A percentile compares a stretch with the other conserved stretches of the same genome.
Conservation (phyloP, 306 rosid species). For the Cicer pinnatifidum region DNA sequence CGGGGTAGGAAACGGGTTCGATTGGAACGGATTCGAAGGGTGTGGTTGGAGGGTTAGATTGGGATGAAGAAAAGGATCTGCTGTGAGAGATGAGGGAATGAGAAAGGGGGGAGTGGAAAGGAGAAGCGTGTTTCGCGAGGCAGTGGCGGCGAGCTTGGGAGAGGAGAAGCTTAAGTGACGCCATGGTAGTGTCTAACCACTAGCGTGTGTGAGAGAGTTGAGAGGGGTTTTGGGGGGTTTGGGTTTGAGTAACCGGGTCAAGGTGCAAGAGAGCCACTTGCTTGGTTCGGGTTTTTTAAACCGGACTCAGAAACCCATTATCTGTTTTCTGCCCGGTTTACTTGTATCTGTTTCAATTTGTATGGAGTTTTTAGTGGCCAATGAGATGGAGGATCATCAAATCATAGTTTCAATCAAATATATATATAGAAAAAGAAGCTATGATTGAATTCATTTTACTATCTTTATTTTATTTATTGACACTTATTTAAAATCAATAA, state of each 20-base stretch:
- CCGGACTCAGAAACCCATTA: background rate
- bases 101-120: conserved; percentile 44
- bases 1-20: conserved; percentile 72
- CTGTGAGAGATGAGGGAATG: conserved; percentile 50
- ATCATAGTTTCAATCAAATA: no score
- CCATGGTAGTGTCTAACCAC: conserved; percentile 46
- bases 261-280: background rate
- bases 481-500: no score
- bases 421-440: no score
- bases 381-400: no score
- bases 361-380: no score
- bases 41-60: conserved; percentile 46
- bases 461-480: no score
- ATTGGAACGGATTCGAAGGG: conserved; percentile 53
- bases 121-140: conserved; percentile 44
- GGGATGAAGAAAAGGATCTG: conserved; percentile 55
- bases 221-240: conserved; percentile 51
- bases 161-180: conserved; percentile 70
- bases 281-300: conserved; percentile 14
- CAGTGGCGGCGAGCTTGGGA: conserved; percentile 78
- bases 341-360: no score
- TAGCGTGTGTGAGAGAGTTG: background rate
- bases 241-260: conserved; percentile 21
- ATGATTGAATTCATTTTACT: no score
- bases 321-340: background rate